Evolutionary conservation across 2,329 filamentous ascomycete species (phyloP), one percentile per base, ranked within the genome.

Genomic region (Orbilia ellipsospora): DNA sequence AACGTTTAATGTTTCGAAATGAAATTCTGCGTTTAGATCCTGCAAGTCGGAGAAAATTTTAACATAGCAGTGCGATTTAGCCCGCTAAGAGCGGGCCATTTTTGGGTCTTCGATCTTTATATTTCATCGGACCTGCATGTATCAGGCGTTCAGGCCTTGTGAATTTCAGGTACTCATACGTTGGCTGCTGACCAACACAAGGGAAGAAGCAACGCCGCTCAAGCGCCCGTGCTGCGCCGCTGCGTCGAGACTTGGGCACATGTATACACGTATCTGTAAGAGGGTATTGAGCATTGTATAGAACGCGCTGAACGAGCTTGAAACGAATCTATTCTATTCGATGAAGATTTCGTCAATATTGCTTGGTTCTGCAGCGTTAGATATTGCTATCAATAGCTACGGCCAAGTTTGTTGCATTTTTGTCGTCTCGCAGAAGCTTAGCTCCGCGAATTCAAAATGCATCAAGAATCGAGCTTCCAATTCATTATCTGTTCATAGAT

Each of bases 121-220:
- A 74, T 64, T 40, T 52, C 62, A 50, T 51, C 56, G 70, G 63
- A 67, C 52, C 52, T 68, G 57, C 57, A 67, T 56, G 69, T 67
- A 73, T 74, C 70, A 74, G 64, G 57, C 63, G 70, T 63, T 51
- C 70, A 55, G 70, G 63, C 63, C 70, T 74, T 74, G 70, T 74
- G 70, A 68, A 68, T 74, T 16, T 23, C 15, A 12, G 31, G 31
- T 31, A 57, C 44, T 28, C 36, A 60, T 45, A 42, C 63, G 6
- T 13, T 15, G 40, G 50, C 70, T 42, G 63, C 64, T 74, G 61
- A 74, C 63, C 63, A 74, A 74, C 70, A 74, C 70, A 74, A 67
- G 48, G 23, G 56, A 50, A 12, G 28, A 31, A 40, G 20, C 31
- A 55, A 20, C 16, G 26, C 23, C 23, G 36, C 16, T 23, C 31